Evolutionary conservation across 495 filamentous ascomycete genomes (phyloP).

Genomic region (Beverwykella pulmonaria): DNA sequence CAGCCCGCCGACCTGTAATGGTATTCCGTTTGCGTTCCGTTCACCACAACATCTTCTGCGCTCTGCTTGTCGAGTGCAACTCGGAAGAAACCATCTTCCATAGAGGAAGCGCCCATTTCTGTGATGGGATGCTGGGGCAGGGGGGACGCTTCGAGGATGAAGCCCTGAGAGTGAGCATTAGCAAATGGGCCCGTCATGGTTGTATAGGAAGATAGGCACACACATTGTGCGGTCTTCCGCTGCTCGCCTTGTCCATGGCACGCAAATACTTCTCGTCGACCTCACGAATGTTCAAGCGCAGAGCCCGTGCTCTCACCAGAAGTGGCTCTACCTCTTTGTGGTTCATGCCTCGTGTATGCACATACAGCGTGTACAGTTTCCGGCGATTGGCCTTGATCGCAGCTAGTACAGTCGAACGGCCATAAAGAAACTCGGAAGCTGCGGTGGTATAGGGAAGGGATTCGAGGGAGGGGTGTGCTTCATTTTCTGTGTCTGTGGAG

Average conservation of each 20-base stretch:
- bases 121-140: constrained; percentile 73
- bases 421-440: constrained; percentile 90
- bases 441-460: constrained; percentile 75
- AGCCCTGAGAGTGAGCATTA: constrained; percentile 52
- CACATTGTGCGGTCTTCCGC: constrained; percentile 82
- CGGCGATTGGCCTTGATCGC: constrained; percentile 70
- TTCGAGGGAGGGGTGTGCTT: constrained; percentile 1
- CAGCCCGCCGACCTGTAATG: constrained; percentile 40
- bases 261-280: constrained; percentile 57
- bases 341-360: constrained; percentile 52
- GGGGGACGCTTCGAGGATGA: constrained; percentile 82
- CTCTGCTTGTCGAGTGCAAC: constrained; percentile 69
- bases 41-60: constrained; percentile 69
- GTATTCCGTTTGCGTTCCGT: constrained; percentile 58
- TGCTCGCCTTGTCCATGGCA: constrained; percentile 80
- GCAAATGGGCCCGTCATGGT: background rate
- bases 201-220: background rate
- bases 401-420: constrained; percentile 76
- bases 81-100: constrained; percentile 48
- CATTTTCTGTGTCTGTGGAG: background rate
- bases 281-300: constrained; percentile 60
- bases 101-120: constrained; percentile 50
- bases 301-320: constrained; percentile 52
- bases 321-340: constrained; percentile 48
- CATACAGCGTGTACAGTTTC: constrained; percentile 83